Conservation (phyloP, 2,329 filamentous ascomycete species). For the Exophiala sp. region DNA sequence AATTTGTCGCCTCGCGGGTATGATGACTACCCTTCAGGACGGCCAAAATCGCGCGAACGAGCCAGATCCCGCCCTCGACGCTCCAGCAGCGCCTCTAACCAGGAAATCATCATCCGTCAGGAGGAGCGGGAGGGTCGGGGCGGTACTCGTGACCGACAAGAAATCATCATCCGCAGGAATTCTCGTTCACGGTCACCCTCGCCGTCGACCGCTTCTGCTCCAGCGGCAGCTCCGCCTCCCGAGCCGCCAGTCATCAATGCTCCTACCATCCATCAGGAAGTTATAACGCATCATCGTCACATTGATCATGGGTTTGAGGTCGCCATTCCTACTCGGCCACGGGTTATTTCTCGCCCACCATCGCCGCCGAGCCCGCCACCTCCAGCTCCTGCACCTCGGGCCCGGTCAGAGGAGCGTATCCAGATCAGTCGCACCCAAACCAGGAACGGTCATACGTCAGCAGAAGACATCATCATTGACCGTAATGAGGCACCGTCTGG, state of each 20-base stretch:
- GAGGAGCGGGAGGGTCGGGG: conserved; percentile 34
- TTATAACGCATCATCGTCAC: conserved; percentile 81
- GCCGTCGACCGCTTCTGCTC: conserved; percentile 30
- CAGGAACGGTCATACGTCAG: conserved; percentile 46
- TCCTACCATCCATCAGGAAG: conserved; percentile 77
- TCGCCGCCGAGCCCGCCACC: conserved; percentile 38
- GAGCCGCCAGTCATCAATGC: conserved; percentile 62
- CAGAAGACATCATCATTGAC: conserved; percentile 61
- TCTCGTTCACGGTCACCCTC: conserved; percentile 30
- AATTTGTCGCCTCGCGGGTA: conserved; percentile 24
- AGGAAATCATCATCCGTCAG: conserved; percentile 40
- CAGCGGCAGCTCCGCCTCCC: conserved; percentile 42
- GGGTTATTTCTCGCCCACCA: conserved; percentile 31
- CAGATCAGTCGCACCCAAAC: conserved; percentile 47
- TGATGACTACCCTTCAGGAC: conserved; percentile 28
- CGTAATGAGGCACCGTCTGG: conserved; percentile 39
- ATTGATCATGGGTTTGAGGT: conserved; percentile 67
- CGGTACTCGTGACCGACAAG: conserved; percentile 23
- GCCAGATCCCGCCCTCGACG: conserved; percentile 29
- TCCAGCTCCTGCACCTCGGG: conserved; percentile 31
- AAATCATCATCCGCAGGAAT: conserved; percentile 38
- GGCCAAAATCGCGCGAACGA: conserved; percentile 28
- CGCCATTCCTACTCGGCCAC: conserved; percentile 34
- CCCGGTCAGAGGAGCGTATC: conserved; percentile 47
- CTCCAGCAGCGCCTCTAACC: conserved; percentile 27